A percentile compares a stretch with the other conserved stretches of the same genome.
Evolutionary conservation across 306 rosid species (phyloP).

Genomic region (Pueraria montana): DNA sequence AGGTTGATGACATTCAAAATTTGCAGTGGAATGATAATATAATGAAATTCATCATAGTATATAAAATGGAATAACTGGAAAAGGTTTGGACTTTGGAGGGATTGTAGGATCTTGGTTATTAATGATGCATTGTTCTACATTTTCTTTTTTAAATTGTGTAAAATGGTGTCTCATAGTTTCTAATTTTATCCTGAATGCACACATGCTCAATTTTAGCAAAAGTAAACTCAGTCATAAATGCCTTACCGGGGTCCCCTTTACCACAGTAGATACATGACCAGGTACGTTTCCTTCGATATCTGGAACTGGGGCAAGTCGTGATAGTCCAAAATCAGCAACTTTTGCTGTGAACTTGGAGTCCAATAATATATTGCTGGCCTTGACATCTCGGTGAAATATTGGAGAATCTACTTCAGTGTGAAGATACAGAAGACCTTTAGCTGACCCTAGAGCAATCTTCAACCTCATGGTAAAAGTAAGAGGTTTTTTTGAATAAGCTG

Average conservation of each 20-base stretch:
- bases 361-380: constrained; percentile 90
- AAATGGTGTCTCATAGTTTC: background rate
- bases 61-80: background rate
- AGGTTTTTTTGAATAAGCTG: constrained; percentile 70
- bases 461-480: constrained; percentile 73
- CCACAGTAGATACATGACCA: constrained; percentile 81
- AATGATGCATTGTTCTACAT: constrained; percentile 23
- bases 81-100: background rate
- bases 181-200: background rate
- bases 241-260: constrained; percentile 95
- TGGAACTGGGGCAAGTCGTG: constrained; percentile 92
- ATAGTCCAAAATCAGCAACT: constrained; percentile 99
- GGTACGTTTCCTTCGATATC: constrained; percentile 76
- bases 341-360: constrained; percentile 74
- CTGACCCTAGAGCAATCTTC: constrained; percentile 78
- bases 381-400: constrained; percentile 91
- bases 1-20: background rate
- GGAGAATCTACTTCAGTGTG: constrained; percentile 98
- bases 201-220: background rate
- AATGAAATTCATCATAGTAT: background rate
- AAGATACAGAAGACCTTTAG: constrained; percentile 89
- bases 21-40: background rate
- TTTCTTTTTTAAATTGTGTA: background rate
- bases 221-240: constrained; percentile 34
- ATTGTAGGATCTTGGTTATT: background rate